These are phyloP conservation scores for Clavispora asparagi DNA, from an alignment of 805 yeast genomes.

Conservation along the genomic window DNA sequence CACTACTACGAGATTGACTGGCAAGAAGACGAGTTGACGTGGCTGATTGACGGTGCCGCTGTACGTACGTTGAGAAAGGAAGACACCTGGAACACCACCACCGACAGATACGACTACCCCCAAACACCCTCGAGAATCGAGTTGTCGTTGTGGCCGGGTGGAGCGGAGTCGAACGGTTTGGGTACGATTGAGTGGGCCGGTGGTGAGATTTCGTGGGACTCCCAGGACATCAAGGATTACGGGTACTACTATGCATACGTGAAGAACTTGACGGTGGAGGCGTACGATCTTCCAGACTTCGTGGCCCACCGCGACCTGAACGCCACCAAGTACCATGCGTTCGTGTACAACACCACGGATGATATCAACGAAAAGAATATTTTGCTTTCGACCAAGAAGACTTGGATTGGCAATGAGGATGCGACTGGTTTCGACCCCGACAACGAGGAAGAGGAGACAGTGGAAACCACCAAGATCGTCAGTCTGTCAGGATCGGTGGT, in stretches of 20 bases:
- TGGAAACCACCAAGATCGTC: constrained; percentile 8
- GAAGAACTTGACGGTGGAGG: constrained; percentile 53
- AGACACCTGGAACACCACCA: constrained; percentile 61
- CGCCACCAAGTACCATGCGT: constrained; percentile 50
- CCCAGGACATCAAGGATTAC: constrained; percentile 61
- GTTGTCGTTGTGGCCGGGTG: constrained; percentile 77
- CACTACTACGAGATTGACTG: constrained; percentile 80
- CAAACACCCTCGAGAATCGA: constrained; percentile 74
- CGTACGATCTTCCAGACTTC: constrained; percentile 68
- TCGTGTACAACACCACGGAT: constrained; percentile 38
- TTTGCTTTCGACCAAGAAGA: constrained; percentile 56
- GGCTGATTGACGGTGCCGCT: constrained; percentile 67
- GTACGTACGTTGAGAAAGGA: constrained; percentile 61
- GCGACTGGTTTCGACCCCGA: constrained; percentile 65
- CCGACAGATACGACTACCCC: constrained; percentile 53
- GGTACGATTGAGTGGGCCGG: constrained; percentile 87
- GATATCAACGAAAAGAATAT: constrained; percentile 36
- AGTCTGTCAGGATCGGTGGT: constrained; percentile 6
- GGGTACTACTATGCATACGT: constrained; percentile 80
- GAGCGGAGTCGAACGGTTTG: constrained; percentile 43
- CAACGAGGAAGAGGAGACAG: constrained; percentile 18
- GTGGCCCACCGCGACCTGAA: constrained; percentile 31
- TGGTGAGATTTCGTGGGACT: constrained; percentile 80
- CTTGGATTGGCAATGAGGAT: constrained; percentile 53
- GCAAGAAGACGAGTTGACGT: constrained; percentile 63